phyloP scores from a whole-genome alignment of 2,329 filamentous ascomycete genomes.

The Cryphonectria parasitica region DNA sequence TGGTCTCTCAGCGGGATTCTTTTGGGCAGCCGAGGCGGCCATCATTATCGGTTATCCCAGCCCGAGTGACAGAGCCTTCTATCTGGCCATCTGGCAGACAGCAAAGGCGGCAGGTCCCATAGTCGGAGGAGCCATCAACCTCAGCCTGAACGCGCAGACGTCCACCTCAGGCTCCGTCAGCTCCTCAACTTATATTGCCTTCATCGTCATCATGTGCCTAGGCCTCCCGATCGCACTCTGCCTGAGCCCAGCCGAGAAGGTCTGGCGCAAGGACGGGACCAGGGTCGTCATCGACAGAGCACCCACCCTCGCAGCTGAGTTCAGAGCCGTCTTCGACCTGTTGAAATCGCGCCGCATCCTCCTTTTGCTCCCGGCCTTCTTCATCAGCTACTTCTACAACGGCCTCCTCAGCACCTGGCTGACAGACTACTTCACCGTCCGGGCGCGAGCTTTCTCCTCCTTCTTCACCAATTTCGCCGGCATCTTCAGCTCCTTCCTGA shows the following conservation, averaged over 20 bases:
- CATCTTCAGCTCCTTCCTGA: conserved; percentile 34
- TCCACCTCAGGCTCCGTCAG: conserved; percentile 25
- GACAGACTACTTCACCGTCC: conserved; percentile 40
- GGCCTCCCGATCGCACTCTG: conserved; percentile 38
- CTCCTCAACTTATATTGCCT: conserved; percentile 34
- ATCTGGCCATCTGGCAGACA: conserved; percentile 48
- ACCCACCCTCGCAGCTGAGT: conserved; percentile 36
- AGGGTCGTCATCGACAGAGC: conserved; percentile 35
- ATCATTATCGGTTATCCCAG: conserved; percentile 55
- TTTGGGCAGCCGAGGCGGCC: conserved; percentile 56
- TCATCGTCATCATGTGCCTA: conserved; percentile 41
- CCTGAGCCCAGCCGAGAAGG: conserved; percentile 38
- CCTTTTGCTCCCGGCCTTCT: conserved; percentile 40
- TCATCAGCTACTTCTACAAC: conserved; percentile 42
- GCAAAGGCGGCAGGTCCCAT: conserved; percentile 28
- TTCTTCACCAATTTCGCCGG: conserved; percentile 42
- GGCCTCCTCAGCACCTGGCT: conserved; percentile 37
- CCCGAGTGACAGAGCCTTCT: conserved; percentile 49
- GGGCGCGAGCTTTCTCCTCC: conserved; percentile 39
- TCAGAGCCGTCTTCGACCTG: conserved; percentile 36
- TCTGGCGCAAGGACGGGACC: conserved; percentile 39
- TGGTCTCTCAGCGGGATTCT: conserved; percentile 52
- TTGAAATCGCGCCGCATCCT: conserved; percentile 36
- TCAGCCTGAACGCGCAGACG: conserved; percentile 29
- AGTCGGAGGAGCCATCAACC: conserved; percentile 31